Percentiles rank a stretch among this genome's conserved stretches.
Conservation (phyloP, 768 basidiomycete genomes). For the Cystobasidium onofrii region DNA sequence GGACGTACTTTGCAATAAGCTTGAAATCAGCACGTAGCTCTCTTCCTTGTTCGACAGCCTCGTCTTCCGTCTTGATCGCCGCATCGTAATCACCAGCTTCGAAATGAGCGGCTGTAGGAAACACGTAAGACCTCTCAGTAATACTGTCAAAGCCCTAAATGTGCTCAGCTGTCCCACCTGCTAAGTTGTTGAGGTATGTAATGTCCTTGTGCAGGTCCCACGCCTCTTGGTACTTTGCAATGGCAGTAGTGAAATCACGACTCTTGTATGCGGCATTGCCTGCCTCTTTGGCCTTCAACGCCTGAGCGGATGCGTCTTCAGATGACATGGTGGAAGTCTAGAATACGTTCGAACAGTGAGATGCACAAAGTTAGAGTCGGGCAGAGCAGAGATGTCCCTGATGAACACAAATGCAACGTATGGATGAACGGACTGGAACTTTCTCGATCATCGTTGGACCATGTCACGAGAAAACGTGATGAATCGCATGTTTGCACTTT, state of each 20-base stretch:
- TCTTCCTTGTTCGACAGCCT: slow-evolving; percentile 93
- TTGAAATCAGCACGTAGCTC: slow-evolving; percentile 88
- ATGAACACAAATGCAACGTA: not conserved
- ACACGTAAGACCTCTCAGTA: too few relatives aligned
- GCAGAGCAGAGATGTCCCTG: not conserved
- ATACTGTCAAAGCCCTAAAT: too few relatives aligned
- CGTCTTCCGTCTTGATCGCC: slow-evolving; percentile 81
- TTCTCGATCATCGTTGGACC: slow-evolving; percentile 1
- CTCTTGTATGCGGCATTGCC: slow-evolving; percentile 42
- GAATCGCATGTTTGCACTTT: too few relatives aligned
- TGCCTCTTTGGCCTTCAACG: slow-evolving; percentile 31
- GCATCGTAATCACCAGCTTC: slow-evolving; percentile 88
- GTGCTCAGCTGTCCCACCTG: slow-evolving; percentile 53
- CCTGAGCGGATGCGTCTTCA: slow-evolving; percentile 27
- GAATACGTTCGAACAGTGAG: not conserved
- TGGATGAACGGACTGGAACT: not conserved
- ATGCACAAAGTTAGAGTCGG: not conserved
- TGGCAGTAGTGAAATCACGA: slow-evolving; percentile 69
- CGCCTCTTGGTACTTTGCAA: slow-evolving; percentile 67
- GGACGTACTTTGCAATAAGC: slow-evolving; percentile 65
- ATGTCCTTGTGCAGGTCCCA: slow-evolving; percentile 92
- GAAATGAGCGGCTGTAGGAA: slow-evolving; percentile 64
- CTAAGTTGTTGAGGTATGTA: slow-evolving; percentile 83
- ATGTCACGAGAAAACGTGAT: too few relatives aligned
- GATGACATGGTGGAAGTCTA: slow-evolving; percentile 9